A percentile compares a stretch with the other conserved stretches of the same genome.
phyloP scores from a whole-genome alignment of 164 flowering plant genomes.

The Vitis rupestris region DNA sequence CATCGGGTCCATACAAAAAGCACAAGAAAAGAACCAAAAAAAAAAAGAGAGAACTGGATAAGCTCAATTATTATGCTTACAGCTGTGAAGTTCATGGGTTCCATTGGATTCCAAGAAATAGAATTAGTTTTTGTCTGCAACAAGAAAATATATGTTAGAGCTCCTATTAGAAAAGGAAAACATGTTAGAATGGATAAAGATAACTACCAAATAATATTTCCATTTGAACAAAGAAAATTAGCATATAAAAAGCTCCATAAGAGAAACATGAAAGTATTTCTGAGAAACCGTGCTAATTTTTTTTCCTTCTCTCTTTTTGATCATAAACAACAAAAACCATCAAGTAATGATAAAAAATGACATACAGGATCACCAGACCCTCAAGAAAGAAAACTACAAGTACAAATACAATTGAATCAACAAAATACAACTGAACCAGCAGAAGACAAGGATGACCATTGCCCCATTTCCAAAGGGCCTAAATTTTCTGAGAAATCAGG shows the following conservation, averaged over 20 bases:
- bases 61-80: conserved; percentile 43
- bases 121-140: conserved; percentile 90
- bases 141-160: conserved; percentile 11
- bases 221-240: neutral
- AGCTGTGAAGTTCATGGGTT: conserved; percentile 95
- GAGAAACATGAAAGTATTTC: no score
- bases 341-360: no score
- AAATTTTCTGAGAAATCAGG: no score
- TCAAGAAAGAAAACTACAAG: no score
- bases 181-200: neutral
- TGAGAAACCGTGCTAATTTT: no score
- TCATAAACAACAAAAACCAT: no score
- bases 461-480: no score
- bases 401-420: no score
- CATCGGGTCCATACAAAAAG: neutral
- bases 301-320: no score
- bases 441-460: no score
- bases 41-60: neutral
- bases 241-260: neutral
- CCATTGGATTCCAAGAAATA: conserved; percentile 95
- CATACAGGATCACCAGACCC: no score
- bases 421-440: no score
- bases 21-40: neutral
- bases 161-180: neutral
- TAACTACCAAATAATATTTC: neutral